Base-by-base conservation (phyloP, 75 land plant genomes). In the Azolla pinnata region DNA sequence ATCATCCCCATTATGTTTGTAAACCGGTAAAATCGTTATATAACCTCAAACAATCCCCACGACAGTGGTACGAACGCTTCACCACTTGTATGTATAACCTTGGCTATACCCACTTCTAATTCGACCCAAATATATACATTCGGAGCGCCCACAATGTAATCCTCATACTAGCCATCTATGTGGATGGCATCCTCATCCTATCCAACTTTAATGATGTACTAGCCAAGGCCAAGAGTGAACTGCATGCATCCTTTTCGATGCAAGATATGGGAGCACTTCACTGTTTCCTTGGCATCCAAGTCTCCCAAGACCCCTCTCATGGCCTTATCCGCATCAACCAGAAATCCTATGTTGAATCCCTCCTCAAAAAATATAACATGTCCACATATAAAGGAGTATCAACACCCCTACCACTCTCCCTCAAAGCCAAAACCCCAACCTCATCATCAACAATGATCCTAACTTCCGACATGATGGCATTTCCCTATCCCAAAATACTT, bases 41-140 rank as follows among this genome's bases (percentile, higher is more conserved):
- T 63, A 33, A 59, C 17, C 20, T 63, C 10, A 63, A 63, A 52
- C 57, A 63, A 63, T 56, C 65, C 7, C 35, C 59, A 2, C 7
- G 60, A 23, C 32, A 19, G 4, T 52, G 65, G 58, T 63, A 63
- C 30, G 5, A 55, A 25, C 57, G 33, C 14, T 55, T 55, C 30
- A 7, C 9, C 18, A 3, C 3, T 4, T 17, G 51, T 20, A 48
- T 14, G 51, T n/a, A n/a, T n/a, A n/a, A n/a, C n/a, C n/a, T n/a
- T n/a, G n/a, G n/a, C n/a, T n/a, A n/a, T n/a, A n/a, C n/a, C 10
- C 12, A 35, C 5, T 17, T 50, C 25, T 20, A 50, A 7, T 50
- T 17, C 7, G 53, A 24, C 18, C 12, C 53, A 5, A 24, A 18
- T 50, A 17, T 19, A 4, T 50, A 50, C 53, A 50, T 5, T 18